Base-by-base conservation (phyloP, 2,329 filamentous ascomycete species). In the Aspergillus sp. region DNA sequence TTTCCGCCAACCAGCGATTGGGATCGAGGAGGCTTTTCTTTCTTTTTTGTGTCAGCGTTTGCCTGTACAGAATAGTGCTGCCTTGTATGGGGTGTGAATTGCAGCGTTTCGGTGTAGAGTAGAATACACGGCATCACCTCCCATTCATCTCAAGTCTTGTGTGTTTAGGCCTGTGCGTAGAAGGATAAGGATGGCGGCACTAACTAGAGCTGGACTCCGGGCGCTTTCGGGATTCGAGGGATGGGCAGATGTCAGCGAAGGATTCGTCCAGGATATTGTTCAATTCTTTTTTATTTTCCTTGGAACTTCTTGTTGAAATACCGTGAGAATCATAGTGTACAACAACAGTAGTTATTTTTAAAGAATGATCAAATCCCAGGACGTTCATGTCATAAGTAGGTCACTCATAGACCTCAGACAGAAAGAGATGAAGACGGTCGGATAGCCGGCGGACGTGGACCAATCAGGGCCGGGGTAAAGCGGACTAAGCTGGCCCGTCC, bases 401-500 rank as follows among this genome's bases (percentile, higher is more conserved):
- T 29, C 26, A 29, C 26, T 22, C 12, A 49, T 12, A 22, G 16
- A 10, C 24, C 24, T 49, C 20, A 1, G 24, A 6, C 24, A 3
- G 22, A 24, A 24, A 22, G 18, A 18, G 20, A 50, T 14, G 24
- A 26, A 9, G 16, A 18, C 53, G 59, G 57, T 63, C 60, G 59
- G 63, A 62, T 45, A 54, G 63, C 55, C 57, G 63, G 64, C 62
- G 64, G 62, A 58, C 50, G 60, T 45, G 57, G 64, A 60, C 74
- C 74, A 76, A 76, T 76, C 63, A 76, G 67, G 49, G 57, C 42
- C 53, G 63, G 24, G 66, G 63, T 65, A 72, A 75, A 76, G 69
- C 62, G 64, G 69, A 69, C 68, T 67, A 71, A 69, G 68, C 70
- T 73, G 70, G 65, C 61, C 58, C 56, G 61, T 69, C 69, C 74